These are phyloP conservation scores for Xylariomycetidae sp. DNA, from an alignment of 2,329 filamentous ascomycete genomes.

Conservation along the genomic window DNA sequence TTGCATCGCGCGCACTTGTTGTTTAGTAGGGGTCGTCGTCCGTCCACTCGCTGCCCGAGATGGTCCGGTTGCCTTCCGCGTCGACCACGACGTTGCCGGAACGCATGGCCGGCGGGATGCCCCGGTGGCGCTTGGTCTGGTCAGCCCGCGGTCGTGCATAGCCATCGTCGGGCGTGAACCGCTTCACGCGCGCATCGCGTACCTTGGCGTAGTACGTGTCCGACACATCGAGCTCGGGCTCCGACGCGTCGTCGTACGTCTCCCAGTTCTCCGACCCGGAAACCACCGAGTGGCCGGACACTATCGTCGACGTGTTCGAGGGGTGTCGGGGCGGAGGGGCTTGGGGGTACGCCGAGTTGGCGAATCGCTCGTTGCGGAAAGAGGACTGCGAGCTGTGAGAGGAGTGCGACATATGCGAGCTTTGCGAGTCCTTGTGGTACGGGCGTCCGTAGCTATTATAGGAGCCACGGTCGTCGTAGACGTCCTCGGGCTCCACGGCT, in stretches of 20 bases:
- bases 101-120: slow-evolving; percentile 45
- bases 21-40: slow-evolving; percentile 54
- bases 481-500: slow-evolving; percentile 69
- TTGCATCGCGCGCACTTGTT: too few relatives aligned
- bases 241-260: slow-evolving; percentile 82
- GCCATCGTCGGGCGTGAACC: slow-evolving; percentile 46
- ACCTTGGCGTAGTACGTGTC: slow-evolving; percentile 78
- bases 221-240: slow-evolving; percentile 67
- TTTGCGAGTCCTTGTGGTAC: too few relatives aligned
- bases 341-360: slow-evolving; percentile 33
- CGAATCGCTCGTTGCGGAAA: slow-evolving; percentile 32
- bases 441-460: slow-evolving; percentile 30
- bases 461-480: slow-evolving; percentile 65
- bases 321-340: slow-evolving; percentile 55
- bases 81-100: slow-evolving; percentile 45
- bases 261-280: slow-evolving; percentile 97
- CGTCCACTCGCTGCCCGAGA: slow-evolving; percentile 62
- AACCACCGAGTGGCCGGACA: too few relatives aligned
- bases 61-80: slow-evolving; percentile 54
- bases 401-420: too few relatives aligned
- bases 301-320: slow-evolving; percentile 67
- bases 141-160: slow-evolving; percentile 33
- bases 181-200: slow-evolving; percentile 62
- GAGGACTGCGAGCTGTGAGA: slow-evolving; percentile 30
- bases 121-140: slow-evolving; percentile 48